These are phyloP conservation scores for Leavenworthia alabamica DNA, from an alignment of 345 rosid genomes.

Conservation along the genomic window DNA sequence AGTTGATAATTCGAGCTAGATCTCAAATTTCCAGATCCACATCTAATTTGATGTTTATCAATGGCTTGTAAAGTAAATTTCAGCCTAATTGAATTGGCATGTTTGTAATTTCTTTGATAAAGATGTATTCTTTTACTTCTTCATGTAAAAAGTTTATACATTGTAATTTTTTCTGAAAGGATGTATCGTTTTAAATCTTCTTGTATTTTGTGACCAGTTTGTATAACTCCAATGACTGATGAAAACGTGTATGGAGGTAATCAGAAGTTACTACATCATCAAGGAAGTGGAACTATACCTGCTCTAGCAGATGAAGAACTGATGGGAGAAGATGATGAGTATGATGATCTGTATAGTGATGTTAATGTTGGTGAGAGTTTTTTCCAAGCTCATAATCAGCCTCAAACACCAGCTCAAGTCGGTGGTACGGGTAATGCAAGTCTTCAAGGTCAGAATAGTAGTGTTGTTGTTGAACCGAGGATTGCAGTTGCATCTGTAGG, in stretches of 20 bases:
- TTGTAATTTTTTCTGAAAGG: not conserved
- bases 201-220: conserved; percentile 34
- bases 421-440: conserved; percentile 35
- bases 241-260: conserved; percentile 54
- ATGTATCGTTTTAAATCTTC: conserved; percentile 10
- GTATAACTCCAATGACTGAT: conserved; percentile 44
- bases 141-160: not conserved
- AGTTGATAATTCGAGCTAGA: conserved; percentile 14
- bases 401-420: conserved; percentile 42
- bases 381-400: conserved; percentile 46
- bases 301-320: conserved; percentile 76
- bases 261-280: conserved; percentile 58
- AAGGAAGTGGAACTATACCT: conserved; percentile 74
- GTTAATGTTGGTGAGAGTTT: conserved; percentile 82
- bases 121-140: not conserved
- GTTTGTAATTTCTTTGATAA: conserved; percentile 6
- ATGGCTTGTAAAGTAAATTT: conserved; percentile 9
- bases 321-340: conserved; percentile 78
- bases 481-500: conserved; percentile 37
- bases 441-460: conserved; percentile 33
- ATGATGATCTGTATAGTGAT: conserved; percentile 81
- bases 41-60: conserved; percentile 3
- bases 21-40: conserved; percentile 25
- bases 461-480: conserved; percentile 41
- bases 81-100: conserved; percentile 14